These are phyloP conservation scores for Aspergillus cristatus DNA, from an alignment of 495 filamentous ascomycete species.

Conservation along the genomic window DNA sequence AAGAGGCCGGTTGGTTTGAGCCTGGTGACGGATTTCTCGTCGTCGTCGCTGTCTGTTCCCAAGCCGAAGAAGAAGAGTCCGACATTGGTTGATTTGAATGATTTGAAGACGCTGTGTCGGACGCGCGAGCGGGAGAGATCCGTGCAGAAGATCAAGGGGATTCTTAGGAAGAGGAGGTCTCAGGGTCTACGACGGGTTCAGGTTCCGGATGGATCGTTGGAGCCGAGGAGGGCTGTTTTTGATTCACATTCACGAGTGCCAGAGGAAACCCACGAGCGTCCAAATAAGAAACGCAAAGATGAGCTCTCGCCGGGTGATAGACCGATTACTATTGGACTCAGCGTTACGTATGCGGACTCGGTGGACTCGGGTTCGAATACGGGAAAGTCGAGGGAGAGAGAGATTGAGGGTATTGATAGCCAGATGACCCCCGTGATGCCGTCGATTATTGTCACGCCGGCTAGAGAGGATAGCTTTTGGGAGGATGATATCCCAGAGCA, in stretches of 20 bases:
- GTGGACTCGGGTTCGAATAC: constrained; percentile 42
- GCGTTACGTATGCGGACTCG: constrained; percentile 43
- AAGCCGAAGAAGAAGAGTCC: constrained; percentile 6
- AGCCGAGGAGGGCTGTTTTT: no score
- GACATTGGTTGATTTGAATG: constrained; percentile 29
- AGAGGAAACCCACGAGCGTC: no score
- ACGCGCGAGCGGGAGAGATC: constrained; percentile 28
- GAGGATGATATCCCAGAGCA: constrained; percentile 15
- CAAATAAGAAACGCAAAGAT: constrained; percentile 19
- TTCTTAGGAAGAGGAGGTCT: constrained; percentile 15
- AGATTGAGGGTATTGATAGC: constrained; percentile 22
- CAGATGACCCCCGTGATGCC: constrained; percentile 39
- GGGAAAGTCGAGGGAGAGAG: constrained; percentile 16
- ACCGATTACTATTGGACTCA: constrained; percentile 72
- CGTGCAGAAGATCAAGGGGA: constrained; percentile 15
- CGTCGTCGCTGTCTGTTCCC: neutral
- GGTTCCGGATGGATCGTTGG: constrained; percentile 8
- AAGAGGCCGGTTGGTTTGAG: constrained; percentile 49
- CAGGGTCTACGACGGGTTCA: constrained; percentile 13
- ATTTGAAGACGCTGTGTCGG: constrained; percentile 30
- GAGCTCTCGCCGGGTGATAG: constrained; percentile 68
- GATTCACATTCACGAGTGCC: no score
- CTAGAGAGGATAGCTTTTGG: constrained; percentile 54
- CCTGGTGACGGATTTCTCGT: constrained; percentile 48
- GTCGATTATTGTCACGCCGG: constrained; percentile 58